A percentile compares a stretch with the other conserved stretches of the same genome.
Conservation (phyloP, 768 basidiomycete genomes). For the Mycena alexandri region DNA sequence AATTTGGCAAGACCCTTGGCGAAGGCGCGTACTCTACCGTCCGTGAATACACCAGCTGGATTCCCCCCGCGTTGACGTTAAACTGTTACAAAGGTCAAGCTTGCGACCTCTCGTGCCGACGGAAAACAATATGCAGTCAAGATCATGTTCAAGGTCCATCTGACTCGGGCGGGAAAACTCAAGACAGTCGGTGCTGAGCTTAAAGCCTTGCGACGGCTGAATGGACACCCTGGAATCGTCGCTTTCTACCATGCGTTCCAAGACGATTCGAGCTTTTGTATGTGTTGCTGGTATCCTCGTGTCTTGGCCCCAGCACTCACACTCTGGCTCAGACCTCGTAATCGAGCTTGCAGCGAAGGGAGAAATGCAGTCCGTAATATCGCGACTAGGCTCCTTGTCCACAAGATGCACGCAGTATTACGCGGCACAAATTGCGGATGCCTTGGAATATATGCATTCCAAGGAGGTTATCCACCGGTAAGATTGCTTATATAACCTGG, state of each 20-base stretch:
- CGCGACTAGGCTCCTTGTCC: slow-evolving; percentile 87
- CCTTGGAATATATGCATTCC: slow-evolving; percentile 90
- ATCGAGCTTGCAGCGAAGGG: slow-evolving; percentile 83
- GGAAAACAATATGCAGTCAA: background rate
- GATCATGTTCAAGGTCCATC: background rate
- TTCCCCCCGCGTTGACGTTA: background rate
- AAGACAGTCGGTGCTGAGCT: background rate
- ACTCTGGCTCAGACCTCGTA: slow-evolving; percentile 72
- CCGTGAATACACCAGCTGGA: background rate
- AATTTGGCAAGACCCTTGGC: slow-evolving; percentile 6
- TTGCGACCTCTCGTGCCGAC: background rate
- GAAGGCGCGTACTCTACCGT: slow-evolving; percentile 4
- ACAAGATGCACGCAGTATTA: slow-evolving; percentile 84
- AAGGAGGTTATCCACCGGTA: slow-evolving; percentile 91
- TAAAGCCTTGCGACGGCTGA: slow-evolving; percentile 64
- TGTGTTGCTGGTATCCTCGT: slow-evolving; percentile 47
- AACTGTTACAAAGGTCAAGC: background rate
- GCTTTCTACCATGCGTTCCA: slow-evolving; percentile 88
- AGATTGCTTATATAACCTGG: slow-evolving; percentile 31
- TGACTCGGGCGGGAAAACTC: background rate
- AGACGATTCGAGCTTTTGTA: slow-evolving; percentile 88
- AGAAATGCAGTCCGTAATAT: slow-evolving; percentile 80
- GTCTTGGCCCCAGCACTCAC: slow-evolving; percentile 4
- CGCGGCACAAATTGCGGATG: slow-evolving; percentile 90
- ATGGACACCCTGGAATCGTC: slow-evolving; percentile 79